Evolutionary conservation across 306 rosid genomes (phyloP).

Genomic region (Astragalus glycyphyllos): DNA sequence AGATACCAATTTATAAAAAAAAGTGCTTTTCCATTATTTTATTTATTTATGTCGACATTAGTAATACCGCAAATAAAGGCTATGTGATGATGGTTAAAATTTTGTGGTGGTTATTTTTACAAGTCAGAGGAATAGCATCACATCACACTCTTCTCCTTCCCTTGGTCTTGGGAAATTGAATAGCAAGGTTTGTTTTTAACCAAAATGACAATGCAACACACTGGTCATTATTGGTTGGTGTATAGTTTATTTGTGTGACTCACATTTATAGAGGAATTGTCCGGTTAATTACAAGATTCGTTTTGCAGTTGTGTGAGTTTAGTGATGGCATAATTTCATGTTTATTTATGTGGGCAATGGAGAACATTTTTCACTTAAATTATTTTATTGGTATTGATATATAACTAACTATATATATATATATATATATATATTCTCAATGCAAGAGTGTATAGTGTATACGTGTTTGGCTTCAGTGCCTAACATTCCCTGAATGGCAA

Average conservation of each 20-base stretch:
- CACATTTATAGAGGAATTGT: slow-evolving; percentile 23
- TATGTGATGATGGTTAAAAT: neutral
- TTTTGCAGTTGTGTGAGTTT: neutral
- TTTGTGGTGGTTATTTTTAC: slow-evolving; percentile 23
- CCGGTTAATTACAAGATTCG: slow-evolving; percentile 24
- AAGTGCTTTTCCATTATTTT: neutral
- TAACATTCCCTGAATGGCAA: slow-evolving; percentile 7
- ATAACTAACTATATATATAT: no score
- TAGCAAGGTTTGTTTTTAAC: slow-evolving; percentile 44
- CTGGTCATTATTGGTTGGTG: slow-evolving; percentile 2
- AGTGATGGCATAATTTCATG: neutral
- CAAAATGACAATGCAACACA: slow-evolving; percentile 37
- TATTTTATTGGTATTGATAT: neutral
- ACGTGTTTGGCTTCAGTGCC: neutral
- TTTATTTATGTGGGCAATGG: neutral
- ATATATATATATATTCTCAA: no score
- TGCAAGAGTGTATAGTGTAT: no score
- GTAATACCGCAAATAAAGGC: no score
- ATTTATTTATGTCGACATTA: slow-evolving; percentile 16
- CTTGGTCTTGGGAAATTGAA: slow-evolving; percentile 40
- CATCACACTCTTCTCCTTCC: neutral
- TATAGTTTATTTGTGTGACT: neutral
- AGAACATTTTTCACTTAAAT: slow-evolving; percentile 2
- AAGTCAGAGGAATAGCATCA: neutral
- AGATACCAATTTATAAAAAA: no score